A percentile compares a stretch with the other conserved stretches of the same genome.
Evolutionary conservation across 352 stramenopile species (phyloP).

Genomic region (Bremia lactucae): DNA sequence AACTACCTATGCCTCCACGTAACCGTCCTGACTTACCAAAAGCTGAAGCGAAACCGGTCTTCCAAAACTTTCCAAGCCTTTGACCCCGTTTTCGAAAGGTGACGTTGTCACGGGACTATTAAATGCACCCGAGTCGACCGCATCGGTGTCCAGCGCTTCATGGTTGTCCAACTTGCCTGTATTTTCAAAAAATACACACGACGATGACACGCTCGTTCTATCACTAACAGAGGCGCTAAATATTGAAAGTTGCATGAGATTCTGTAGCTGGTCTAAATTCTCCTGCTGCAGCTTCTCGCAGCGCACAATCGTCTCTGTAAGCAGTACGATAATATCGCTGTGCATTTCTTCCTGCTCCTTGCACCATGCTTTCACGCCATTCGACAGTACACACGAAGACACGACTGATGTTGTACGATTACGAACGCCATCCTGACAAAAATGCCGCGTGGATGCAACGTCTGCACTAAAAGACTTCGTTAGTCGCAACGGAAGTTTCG

Average conservation of each 20-base stretch:
- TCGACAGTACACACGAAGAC: constrained; percentile 50
- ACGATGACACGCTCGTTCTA: constrained; percentile 15
- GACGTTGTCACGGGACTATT: constrained; percentile 3
- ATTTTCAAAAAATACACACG: constrained; percentile 9
- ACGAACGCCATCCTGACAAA: too few species aligned
- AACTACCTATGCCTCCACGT: too few species aligned
- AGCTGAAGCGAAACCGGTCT: too few species aligned
- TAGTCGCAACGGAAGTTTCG: neutral
- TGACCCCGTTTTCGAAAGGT: too few species aligned
- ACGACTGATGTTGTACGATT: too few species aligned
- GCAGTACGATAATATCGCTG: constrained; percentile 62
- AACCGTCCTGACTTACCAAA: too few species aligned
- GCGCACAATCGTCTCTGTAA: constrained; percentile 73
- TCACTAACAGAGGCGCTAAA: constrained; percentile 15
- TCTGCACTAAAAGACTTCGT: constrained; percentile 3
- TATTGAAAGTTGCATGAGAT: constrained; percentile 60
- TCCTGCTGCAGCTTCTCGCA: constrained; percentile 78
- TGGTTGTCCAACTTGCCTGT: constrained; percentile 6
- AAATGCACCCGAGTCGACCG: constrained; percentile 1
- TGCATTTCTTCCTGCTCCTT: constrained; percentile 82
- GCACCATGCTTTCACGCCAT: constrained; percentile 70
- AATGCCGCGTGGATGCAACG: too few species aligned
- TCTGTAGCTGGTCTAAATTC: constrained; percentile 75
- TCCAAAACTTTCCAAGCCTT: too few species aligned
- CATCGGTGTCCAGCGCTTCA: constrained; percentile 9